phyloP scores from a whole-genome alignment of 768 basidiomycete genomes.

The Albatrellus ellisii region DNA sequence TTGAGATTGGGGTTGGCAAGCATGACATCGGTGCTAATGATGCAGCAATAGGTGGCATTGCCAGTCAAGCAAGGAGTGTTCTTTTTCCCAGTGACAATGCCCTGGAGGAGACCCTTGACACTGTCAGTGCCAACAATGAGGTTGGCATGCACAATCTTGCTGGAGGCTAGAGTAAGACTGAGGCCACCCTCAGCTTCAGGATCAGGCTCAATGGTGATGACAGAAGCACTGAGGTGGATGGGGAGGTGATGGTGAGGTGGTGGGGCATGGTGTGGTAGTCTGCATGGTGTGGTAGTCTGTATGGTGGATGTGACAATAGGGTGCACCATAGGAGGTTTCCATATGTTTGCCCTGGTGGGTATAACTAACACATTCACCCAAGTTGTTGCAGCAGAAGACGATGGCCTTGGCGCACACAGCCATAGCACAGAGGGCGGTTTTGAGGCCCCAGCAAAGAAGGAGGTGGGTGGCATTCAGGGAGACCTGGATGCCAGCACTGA shows the following conservation, averaged over 20 bases:
- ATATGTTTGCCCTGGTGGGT: conserved; percentile 23
- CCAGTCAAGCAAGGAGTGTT: conserved; percentile 37
- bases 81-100: conserved; percentile 33
- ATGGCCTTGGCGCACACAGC: conserved; percentile 26
- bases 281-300: conserved; percentile 29
- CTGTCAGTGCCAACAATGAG: conserved; percentile 27
- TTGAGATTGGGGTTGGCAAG: conserved; percentile 37
- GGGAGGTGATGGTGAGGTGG: conserved; percentile 20
- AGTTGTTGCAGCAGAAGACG: conserved; percentile 23
- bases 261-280: too few species aligned
- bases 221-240: conserved; percentile 21
- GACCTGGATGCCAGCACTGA: conserved; percentile 30
- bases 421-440: conserved; percentile 16
- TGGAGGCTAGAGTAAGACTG: conserved; percentile 21
- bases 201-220: conserved; percentile 20
- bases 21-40: conserved; percentile 31
- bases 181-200: conserved; percentile 13
- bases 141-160: conserved; percentile 24
- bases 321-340: conserved; percentile 21
- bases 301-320: conserved; percentile 30
- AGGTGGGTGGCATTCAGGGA: conserved; percentile 27
- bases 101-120: conserved; percentile 35
- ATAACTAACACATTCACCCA: conserved; percentile 25
- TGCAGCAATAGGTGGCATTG: conserved; percentile 48
- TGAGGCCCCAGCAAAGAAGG: conserved; percentile 25